A percentile compares a stretch with the other conserved stretches of the same genome.
phyloP scores from a whole-genome alignment of 352 stramenopile species.

The Globisporangium mamillatum region DNA sequence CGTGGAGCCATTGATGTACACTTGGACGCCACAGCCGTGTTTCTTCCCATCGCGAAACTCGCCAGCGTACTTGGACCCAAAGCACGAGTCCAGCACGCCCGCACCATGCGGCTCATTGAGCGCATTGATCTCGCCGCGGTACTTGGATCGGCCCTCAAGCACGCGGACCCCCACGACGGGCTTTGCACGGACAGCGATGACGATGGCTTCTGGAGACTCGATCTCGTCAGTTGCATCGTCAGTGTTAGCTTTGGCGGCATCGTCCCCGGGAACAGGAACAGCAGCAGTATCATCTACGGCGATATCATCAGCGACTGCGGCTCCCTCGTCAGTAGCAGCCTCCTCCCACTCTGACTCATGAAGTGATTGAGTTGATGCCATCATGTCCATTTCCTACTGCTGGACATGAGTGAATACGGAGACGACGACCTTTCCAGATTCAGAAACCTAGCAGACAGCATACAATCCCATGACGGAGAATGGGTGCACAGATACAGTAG shows the following conservation, averaged over 20 bases:
- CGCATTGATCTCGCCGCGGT: conserved; percentile 31
- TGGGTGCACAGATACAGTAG: not conserved
- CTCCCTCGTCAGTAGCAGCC: not conserved
- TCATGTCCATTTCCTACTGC: not conserved
- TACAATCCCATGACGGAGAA: not conserved
- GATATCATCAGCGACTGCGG: too few relatives aligned
- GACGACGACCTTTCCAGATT: not conserved
- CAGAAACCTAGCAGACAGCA: not conserved
- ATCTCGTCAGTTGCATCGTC: not conserved
- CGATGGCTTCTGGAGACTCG: not conserved
- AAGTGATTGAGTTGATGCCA: not conserved
- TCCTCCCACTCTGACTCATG: not conserved
- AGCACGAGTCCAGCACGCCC: conserved; percentile 33
- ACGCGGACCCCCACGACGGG: conserved; percentile 17
- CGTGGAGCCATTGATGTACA: conserved; percentile 32
- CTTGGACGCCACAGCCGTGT: conserved; percentile 39
- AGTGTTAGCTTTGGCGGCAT: not conserved
- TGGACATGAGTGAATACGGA: not conserved
- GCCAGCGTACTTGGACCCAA: conserved; percentile 38
- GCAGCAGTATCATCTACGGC: not conserved
- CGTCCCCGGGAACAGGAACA: not conserved
- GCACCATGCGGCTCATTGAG: conserved; percentile 29
- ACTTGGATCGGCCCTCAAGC: conserved; percentile 28
- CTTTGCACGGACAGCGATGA: conserved; percentile 15
- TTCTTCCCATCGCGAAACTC: conserved; percentile 32